phyloP scores from a whole-genome alignment of 2,329 filamentous ascomycete species.

The Helotiales sp. region DNA sequence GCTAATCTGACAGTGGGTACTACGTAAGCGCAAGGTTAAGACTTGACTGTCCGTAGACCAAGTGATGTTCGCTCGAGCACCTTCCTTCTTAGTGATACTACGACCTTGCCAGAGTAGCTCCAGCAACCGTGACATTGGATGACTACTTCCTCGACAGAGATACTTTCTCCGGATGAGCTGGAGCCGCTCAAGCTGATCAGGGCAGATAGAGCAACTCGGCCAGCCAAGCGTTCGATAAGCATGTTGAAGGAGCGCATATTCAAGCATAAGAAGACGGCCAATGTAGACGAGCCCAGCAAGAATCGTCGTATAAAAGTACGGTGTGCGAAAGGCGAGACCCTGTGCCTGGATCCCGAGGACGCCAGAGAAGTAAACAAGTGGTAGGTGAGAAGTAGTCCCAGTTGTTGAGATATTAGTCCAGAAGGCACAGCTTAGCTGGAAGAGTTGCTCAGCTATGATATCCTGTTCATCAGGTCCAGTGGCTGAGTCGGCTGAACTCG shows the following conservation, averaged over 20 bases:
- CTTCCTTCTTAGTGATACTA: neutral
- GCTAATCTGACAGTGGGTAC: neutral
- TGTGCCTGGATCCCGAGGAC: neutral
- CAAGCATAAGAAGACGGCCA: neutral
- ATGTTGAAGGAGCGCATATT: neutral
- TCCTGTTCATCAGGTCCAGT: neutral
- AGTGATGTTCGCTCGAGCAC: neutral
- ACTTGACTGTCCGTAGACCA: neutral
- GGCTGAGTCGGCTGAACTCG: neutral
- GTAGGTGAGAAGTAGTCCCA: neutral
- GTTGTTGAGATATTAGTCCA: neutral
- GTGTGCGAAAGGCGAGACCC: neutral
- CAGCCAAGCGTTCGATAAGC: neutral
- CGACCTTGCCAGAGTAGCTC: neutral
- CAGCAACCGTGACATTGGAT: neutral
- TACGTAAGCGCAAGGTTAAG: neutral
- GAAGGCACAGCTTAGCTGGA: neutral
- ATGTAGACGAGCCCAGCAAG: neutral
- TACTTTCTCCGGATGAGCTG: neutral
- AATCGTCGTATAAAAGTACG: neutral
- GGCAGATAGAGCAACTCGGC: neutral
- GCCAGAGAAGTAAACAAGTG: neutral
- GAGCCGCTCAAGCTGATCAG: neutral
- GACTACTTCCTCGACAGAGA: neutral
- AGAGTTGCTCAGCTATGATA: neutral